Base-by-base conservation (phyloP, 1,284 basidiomycete species). In the Austropuccinia psidii region DNA sequence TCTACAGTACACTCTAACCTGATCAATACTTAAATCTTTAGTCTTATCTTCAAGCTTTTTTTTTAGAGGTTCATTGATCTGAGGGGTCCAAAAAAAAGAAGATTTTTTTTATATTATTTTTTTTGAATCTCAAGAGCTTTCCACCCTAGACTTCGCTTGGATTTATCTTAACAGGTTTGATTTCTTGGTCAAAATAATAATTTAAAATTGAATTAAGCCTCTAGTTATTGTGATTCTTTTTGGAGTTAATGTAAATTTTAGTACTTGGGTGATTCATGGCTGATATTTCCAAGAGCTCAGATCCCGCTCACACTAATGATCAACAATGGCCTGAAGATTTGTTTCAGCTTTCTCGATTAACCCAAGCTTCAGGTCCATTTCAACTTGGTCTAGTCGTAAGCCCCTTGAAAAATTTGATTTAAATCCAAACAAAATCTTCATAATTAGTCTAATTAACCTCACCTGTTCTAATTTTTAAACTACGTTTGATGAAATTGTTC, bases 291-390 rank as follows among this genome's bases (percentile, higher is more conserved):
- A 61, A 61, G 41, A 41, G 19, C 58, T 43, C 58, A 37, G 39
- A 39, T 17, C 24, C 58, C 4, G 58, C 39, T 17, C 29, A 41
- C 41, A 43, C 41, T 45, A 61, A 41, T 45, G 27, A 13, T 27
- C 58, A 43, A 5, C 19, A 37, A 43, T 61, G 58, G 58, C 45
- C 58, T 45, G 58, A 61, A 61, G 35, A 61, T 43, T 45, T 61
- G 19, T 43, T 61, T 27, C 31, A 41, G 15, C 58, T 61, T 45
- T 39, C 58, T 39, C 39, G 45, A 37, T 27, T 61, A 43, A 39
- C 58, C 41, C 15, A 37, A 61, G 58, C 35, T 5, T 29, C 58
- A 1, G 35, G 33, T 4, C n/a, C 58, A 8, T 41, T 61, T 17
- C 4, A 43, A 61, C 39, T 61, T 15, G 33, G 33, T 61, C 45